These are phyloP conservation scores for Pythium aquatile DNA, from an alignment of 352 stramenopile species.

Conservation along the genomic window DNA sequence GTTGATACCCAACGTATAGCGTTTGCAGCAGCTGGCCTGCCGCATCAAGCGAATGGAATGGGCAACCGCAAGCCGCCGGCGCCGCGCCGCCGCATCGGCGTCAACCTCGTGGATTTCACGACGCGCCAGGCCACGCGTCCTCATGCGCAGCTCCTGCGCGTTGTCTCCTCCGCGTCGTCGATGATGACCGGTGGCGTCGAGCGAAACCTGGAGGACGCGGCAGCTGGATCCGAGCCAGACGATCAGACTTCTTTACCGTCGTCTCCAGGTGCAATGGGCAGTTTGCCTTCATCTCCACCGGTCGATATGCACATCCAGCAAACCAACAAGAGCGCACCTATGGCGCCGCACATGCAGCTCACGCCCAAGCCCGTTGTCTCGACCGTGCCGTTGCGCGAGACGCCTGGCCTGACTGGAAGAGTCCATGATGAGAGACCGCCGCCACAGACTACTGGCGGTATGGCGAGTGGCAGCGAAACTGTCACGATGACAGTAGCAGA, in stretches of 20 bases:
- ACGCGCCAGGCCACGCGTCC: neutral
- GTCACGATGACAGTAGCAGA: constrained; percentile 42
- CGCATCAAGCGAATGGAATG: constrained; percentile 24
- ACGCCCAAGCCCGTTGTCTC: constrained; percentile 11
- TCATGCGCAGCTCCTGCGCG: neutral
- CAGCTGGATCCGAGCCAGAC: constrained; percentile 1
- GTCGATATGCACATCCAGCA: constrained; percentile 11
- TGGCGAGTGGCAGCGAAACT: constrained; percentile 22
- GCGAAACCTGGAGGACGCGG: neutral
- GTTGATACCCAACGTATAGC: constrained; percentile 21
- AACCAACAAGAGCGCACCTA: neutral
- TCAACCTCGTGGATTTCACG: constrained; percentile 21
- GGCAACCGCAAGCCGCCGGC: constrained; percentile 24
- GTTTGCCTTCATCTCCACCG: neutral
- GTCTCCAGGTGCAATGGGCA: neutral
- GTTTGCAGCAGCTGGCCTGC: neutral
- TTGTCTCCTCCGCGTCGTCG: neutral
- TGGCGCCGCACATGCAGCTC: constrained; percentile 4
- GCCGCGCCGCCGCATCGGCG: constrained; percentile 23
- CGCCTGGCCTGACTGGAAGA: constrained; percentile 22
- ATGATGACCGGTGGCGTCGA: neutral
- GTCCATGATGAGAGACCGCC: neutral
- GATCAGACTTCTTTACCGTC: constrained; percentile 8
- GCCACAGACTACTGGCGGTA: neutral
- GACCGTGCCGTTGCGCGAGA: constrained; percentile 17